Evolutionary conservation across 495 filamentous ascomycete species (phyloP).

Genomic region (Aspergillus steynii): DNA sequence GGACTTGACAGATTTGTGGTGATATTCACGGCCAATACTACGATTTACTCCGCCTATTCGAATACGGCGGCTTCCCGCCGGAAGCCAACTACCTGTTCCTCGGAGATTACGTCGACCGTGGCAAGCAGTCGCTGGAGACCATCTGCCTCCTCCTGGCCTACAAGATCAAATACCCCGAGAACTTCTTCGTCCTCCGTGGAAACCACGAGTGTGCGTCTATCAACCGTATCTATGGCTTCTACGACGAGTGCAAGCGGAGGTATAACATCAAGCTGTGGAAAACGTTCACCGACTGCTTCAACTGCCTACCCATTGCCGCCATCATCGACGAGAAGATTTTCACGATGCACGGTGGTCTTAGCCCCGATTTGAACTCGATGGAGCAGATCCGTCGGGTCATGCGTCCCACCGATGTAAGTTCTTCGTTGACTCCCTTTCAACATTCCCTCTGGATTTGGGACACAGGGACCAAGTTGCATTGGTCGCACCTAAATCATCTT

Average conservation of each 20-base stretch:
- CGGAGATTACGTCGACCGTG: slow-evolving; percentile 97
- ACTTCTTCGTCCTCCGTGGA: slow-evolving; percentile 98
- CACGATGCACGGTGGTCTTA: slow-evolving; percentile 98
- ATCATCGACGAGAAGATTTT: slow-evolving; percentile 99
- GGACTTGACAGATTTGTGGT: slow-evolving; percentile 78
- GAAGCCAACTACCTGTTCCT: slow-evolving; percentile 99
- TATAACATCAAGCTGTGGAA: slow-evolving; percentile 99
- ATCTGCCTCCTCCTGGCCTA: slow-evolving; percentile 98
- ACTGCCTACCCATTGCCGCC: slow-evolving; percentile 98
- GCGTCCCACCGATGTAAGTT: slow-evolving; percentile 95
- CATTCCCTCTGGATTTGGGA: slow-evolving; percentile 2
- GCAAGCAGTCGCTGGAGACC: slow-evolving; percentile 98
- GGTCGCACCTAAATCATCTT: not conserved
- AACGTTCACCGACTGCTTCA: slow-evolving; percentile 99
- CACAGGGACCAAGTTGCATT: not conserved
- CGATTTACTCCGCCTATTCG: slow-evolving; percentile 93
- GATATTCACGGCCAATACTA: slow-evolving; percentile 99
- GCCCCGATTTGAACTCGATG: slow-evolving; percentile 98
- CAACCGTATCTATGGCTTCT: slow-evolving; percentile 99
- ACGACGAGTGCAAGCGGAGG: slow-evolving; percentile 98
- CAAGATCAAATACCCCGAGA: slow-evolving; percentile 99
- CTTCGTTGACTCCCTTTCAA: slow-evolving; percentile 12
- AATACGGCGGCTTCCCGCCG: slow-evolving; percentile 97
- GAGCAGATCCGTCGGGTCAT: slow-evolving; percentile 99
- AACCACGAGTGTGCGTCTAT: slow-evolving; percentile 99